Evolutionary conservation across 306 rosid species (phyloP), one percentile per base, ranked within the genome.

Genomic region (Dalbergia cultrata): DNA sequence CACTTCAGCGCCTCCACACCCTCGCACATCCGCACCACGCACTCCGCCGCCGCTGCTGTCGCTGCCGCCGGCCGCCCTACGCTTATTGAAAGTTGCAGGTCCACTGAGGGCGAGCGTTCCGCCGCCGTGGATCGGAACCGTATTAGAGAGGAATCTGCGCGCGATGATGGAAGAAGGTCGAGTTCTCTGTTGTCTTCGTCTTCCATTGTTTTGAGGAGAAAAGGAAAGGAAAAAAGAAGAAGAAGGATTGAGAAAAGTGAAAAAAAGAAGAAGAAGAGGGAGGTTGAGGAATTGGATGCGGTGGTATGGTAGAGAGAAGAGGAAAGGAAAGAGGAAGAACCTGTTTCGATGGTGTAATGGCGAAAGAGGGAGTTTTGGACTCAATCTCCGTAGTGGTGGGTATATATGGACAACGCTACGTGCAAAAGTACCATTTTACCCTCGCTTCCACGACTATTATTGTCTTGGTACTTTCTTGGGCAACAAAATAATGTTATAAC

Each of bases 11-110:
- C 87, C 72, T 93, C 94, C 68, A 90, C 90, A 14, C 89, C 86
- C 68, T 80, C 83, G 72, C 75, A 75, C 65, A 79, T 74, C 50
- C 78, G 26, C 66, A 83, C 70, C 39, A 82, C 59, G 89, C 93
- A 97, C 1, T 92, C 74, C 4, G 95, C 87, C 3, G 91, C 7
- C 3, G 74, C 77, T 26, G 86, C 11, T 5, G 45, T 44, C 39
- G 77, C 35, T 1, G 68, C 14, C 21, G 82, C 58, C 4, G 81
- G 65, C 1, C 75, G 93, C 43, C 93, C 83, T 1, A 92, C 79
- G 80, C 98, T 91, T 67, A 96, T 96, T 4, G 99, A 96, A 0
- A 96, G 70, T 76, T 96, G 98, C 0, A 96, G 86, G 89, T 96
- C 98, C 1, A 96, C 72, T 3, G 95, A 88, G 1, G 91, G 87